Base-by-base conservation (phyloP, 805 yeast genomes). In the Saccharomycopsis fodiens region DNA sequence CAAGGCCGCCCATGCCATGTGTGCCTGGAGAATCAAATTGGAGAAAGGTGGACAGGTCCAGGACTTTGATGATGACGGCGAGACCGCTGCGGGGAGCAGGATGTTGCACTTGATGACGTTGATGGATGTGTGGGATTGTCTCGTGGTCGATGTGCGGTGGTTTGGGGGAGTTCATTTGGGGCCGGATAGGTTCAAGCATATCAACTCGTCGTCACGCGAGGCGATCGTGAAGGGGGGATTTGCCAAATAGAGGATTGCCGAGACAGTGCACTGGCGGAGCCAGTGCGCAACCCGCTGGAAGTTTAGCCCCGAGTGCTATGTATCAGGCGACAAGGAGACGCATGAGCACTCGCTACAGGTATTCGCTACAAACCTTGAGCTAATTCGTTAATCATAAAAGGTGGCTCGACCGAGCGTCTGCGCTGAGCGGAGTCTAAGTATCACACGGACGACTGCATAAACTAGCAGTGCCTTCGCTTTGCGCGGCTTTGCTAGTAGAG, bases 11-110 rank as follows among this genome's bases (percentile, higher is more conserved):
- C 97, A 91, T 62, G 81, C 82, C 50, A 93, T 93, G 80, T 74
- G 79, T 13, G 93, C 96, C 0, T 89, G 91, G 82, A 67, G 97
- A 52, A 82, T 93, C 2, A 69, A 70, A 46, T 60, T 71, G n/a
- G 61, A 58, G 0, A 64, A 58, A 1, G 85, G 80, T 0, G 37
- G 48, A 10, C 32, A 39, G 8, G 73, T 78, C 0, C 69, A 73
- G 31, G 97, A 93, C 55, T 88, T 85, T 55, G 97, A 93, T 58
- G 97, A 93, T 60, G 98, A 91, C 59, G 98, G 98, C 2, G 98
- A 93, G 59, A 73, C 94, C 0, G 97, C 97, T 1, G 96, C 97
- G 1, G 98, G 98, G 7, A 78, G 89, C 3, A 67, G 96, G 47
- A 66, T 89, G 70, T 62, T 88, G 42, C 96, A 87, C 65, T 62